Evolutionary conservation across 108 stramenopile species (phyloP), one percentile per base, ranked within the genome.

Genomic region (Discostella stelligeroides): DNA sequence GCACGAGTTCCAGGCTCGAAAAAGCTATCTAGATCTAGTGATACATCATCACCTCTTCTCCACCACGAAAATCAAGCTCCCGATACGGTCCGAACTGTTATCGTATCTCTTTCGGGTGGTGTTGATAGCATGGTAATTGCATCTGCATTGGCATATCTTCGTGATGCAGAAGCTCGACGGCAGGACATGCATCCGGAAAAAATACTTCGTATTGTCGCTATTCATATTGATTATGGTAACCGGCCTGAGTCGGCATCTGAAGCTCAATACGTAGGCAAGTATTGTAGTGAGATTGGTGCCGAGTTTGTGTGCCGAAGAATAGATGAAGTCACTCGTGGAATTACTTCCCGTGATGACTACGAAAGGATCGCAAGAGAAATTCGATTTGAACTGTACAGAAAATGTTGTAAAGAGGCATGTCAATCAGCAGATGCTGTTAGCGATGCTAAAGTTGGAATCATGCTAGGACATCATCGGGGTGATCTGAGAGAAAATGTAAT

Each of bases 91-190:
- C 73, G 65, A 7, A 76, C 82, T 20, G 63, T 85, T 25, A 88
- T 95, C 61, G 89, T 97, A 2, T 96, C 95, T 12, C 87, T 98
- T 18, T 95, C 94, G 23, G 98, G 98, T 28, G 98, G 98, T 38
- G 98, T 98, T n/a, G 98, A 98, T 72, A 92, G 90, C 76, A 98
- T 98, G 98, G 98, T 97, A 7, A 97, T 98, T 75, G 89, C 92
- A 41, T 73, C 82, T 40, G 88, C 85, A 24, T 83, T 98, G 45
- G 79, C 84, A 25, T 75, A 83, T 59, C 80, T 96, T 34, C 73
- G 72, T 13, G 60, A 82, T 14, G 45, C 60, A 13, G 60, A 66
- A 70, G 77, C 77, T n/a, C 51, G 45, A 4, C 57, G 48, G 46
- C 57, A 29, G 18, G 63, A 58, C 20, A 78, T 63, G 48, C 70